A percentile compares a stretch with the other conserved stretches of the same genome.
Conservation (phyloP, 2,329 filamentous ascomycete species). For the Talaromyces sp. region DNA sequence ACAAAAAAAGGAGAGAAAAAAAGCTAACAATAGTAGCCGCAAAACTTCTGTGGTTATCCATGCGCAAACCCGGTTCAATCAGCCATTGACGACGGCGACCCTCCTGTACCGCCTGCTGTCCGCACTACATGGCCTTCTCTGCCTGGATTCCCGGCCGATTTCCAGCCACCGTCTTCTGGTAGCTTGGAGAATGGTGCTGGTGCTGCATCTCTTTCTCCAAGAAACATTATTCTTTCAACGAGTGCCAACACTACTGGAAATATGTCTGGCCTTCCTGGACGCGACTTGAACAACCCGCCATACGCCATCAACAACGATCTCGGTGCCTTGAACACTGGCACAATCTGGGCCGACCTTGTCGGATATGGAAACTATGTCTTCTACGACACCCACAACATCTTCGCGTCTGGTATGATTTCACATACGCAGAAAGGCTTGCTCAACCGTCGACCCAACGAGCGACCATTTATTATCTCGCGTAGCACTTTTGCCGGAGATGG, state of each 20-base stretch:
- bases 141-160: constrained; percentile 64
- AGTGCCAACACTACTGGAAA: constrained; percentile 9
- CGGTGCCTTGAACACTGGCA: constrained; percentile 48
- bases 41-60: constrained; percentile 52
- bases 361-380: constrained; percentile 59
- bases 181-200: background rate
- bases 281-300: constrained; percentile 59
- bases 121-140: constrained; percentile 61
- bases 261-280: constrained; percentile 51
- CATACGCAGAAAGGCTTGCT: constrained; percentile 62
- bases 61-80: constrained; percentile 52
- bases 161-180: constrained; percentile 51
- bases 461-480: constrained; percentile 69
- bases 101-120: constrained; percentile 60
- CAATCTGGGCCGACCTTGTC: constrained; percentile 62
- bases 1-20: background rate
- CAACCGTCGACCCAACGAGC: constrained; percentile 55
- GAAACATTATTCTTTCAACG: background rate
- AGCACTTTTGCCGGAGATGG: constrained; percentile 72
- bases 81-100: constrained; percentile 33
- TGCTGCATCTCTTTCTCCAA: background rate
- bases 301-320: constrained; percentile 63
- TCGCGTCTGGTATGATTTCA: constrained; percentile 66
- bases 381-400: constrained; percentile 74
- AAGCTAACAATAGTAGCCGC: constrained; percentile 21